Evolutionary conservation across 495 filamentous ascomycete species (phyloP), one percentile per base, ranked within the genome.

Genomic region (Talaromyces liani): DNA sequence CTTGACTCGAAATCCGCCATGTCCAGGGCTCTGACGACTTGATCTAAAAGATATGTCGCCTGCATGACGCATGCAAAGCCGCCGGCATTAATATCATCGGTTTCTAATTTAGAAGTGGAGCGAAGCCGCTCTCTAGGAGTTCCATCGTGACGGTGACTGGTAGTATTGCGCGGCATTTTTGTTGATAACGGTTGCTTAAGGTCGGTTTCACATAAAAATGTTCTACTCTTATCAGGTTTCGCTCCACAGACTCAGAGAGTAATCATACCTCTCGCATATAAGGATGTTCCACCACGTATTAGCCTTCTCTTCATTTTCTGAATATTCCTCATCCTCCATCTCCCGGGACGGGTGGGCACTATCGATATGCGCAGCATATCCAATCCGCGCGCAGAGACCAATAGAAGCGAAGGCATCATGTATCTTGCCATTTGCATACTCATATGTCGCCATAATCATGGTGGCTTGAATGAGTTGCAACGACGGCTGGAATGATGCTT

Each of bases 241-340:
- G 3, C 14, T 49, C 4, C 45, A 49, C 16, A 49, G 45, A 7
- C 18, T 18, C 16, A 49, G 18, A 12, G 14, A 6, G 12, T n/a
- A 36, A 36, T 36, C 9, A 36, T 54, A 73, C 69, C 71, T 59
- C 60, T 73, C 71, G 12, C 57, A 70, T 10, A 72, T 72, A 16
- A 70, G 56, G 24, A 75, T 65, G 16, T 68, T 72, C 72, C 72
- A 75, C 73, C 70, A 77, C 6, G 73, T 74, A 67, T 76, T 74
- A 0, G 36, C 41, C 33, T 72, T 71, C 56, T 75, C 72, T 66
- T 65, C 55, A 24, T 55, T 63, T 60, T 69, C 55, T 20, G 33
- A 8, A 36, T 56, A 39, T 47, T 49, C 58, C 49, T 68, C 65
- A 25, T 53, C 49, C 8, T 34, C 22, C 27, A 41, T 9, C 8